Base-by-base conservation (phyloP, 768 basidiomycete genomes). In the Agaricus bisporus region DNA sequence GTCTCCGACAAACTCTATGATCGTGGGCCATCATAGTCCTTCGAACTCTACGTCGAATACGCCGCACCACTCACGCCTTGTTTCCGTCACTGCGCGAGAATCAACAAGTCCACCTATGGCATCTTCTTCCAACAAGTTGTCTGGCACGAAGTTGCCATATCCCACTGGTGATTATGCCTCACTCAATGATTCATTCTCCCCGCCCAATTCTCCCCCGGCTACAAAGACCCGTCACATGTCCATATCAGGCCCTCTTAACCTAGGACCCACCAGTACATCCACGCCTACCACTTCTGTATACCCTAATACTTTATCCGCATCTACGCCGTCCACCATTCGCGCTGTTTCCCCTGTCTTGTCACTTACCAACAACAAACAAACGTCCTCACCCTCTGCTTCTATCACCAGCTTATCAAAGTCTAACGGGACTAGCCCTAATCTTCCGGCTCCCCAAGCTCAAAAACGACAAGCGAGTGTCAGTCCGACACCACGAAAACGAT, bases 91-190 rank as follows among this genome's bases (percentile, higher is more conserved):
- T n/a, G 82, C 76, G 0, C 73, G 75, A 17, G 85, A 85, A 50
- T 79, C 82, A 6, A 85, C 82, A 4, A 84, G 82, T 57, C 85
- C 82, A 11, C 83, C 80, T 15, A 76, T 81, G 43, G 73, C 77
- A 0, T 78, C 81, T 1, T 66, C 71, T 0, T 73, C 64, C 0
- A 72, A 72, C n/a, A 66, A 71, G 0, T 63, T 70, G 14, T 72
- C 67, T 28, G 75, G 68, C 15, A 83, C 81, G 32, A 80, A 88
- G 35, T 71, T 91, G 14, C 88, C 90, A 20, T 91, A 92, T 58
- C 90, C 90, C 15, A 83, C 84, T 2, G 91, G 90, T 3, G 91
- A 93, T 60, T 92, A 93, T 55, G 74, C 87, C 5, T 82, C 83
- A 9, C 86, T 86, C 0, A 70, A 81, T 0, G 78, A 82, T 41